Base-by-base conservation (phyloP, 345 rosid species). In the Excoecaria agallocha region DNA sequence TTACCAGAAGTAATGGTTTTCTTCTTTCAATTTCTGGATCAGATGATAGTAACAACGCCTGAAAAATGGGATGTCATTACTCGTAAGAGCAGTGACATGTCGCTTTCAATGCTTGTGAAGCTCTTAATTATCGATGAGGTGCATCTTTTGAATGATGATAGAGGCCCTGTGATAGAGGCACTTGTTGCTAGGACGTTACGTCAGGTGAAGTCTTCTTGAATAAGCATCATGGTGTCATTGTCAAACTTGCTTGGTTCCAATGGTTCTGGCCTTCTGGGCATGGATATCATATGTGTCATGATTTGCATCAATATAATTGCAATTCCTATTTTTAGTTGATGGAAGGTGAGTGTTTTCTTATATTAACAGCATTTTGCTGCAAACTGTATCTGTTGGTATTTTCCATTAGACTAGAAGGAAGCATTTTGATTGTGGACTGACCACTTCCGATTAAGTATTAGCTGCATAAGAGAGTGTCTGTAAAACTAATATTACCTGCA, bases 41-140 rank as follows among this genome's bases (percentile, higher is more conserved):
- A 94, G 98, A 94, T 94, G 98, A 94, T 94, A 76, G 98, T 94
- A 76, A 94, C 98, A 73, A 94, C 98, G 37, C 98, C 98, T 59
- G 98, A 94, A 88, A 94, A 94, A 84, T 94, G 98, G 98, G 98
- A 94, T 90, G 98, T 94, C 76, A 94, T 94, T 84, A 92, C 98
- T 73, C 97, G 98, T 79, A 94, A 94, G 83, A 94, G 97, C 88
- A 94, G 98, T 68, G 98, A 94, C 78, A 94, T 94, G 98, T 86
- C 98, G 46, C 89, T 94, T 79, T 94, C 97, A 78, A 88, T 92
- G 96, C 87, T 94, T 72, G 97, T 94, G 81, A 94, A 94, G 84
- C 97, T 94, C 81, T 86, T 94, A 78, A 94, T 94, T 71, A 94
- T 94, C 74, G 98, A 94, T 78, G 98, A 94, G 85, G 98, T 94